A percentile compares a stretch with the other conserved stretches of the same genome.
Conservation (phyloP, 495 filamentous ascomycete species). For the Penicillium fimorum region DNA sequence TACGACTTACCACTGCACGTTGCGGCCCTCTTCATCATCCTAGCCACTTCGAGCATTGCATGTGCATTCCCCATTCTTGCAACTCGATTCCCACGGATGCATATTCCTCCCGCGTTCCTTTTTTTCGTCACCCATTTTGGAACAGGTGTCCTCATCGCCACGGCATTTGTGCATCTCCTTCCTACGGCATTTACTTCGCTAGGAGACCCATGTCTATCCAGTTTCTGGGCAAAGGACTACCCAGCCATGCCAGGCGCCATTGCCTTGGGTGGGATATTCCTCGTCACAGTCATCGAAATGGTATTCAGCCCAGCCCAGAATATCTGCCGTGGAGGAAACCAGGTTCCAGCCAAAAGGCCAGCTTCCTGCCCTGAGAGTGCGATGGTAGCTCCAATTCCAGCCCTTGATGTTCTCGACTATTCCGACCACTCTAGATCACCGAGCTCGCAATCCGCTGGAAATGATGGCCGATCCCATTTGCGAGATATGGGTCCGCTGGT, state of each 20-base stretch:
- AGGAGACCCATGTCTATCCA: slow-evolving; percentile 67
- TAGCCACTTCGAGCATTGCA: slow-evolving; percentile 57
- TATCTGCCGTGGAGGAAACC: slow-evolving; percentile 25
- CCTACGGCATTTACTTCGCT: slow-evolving; percentile 73
- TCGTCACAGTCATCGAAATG: slow-evolving; percentile 69
- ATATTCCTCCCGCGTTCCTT: slow-evolving; percentile 44
- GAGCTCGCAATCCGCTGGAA: slow-evolving; percentile 1
- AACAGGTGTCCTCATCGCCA: slow-evolving; percentile 80
- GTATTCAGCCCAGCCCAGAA: slow-evolving; percentile 50
- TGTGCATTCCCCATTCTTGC: slow-evolving; percentile 44
- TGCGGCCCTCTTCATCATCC: slow-evolving; percentile 65
- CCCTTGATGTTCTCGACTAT: not conserved
- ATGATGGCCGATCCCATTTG: slow-evolving; percentile 24
- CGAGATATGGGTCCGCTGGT: slow-evolving; percentile 32
- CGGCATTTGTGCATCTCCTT: slow-evolving; percentile 76
- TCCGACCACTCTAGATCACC: not conserved
- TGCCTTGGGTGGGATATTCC: slow-evolving; percentile 63
- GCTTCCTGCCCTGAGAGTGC: not conserved
- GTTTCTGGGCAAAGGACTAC: slow-evolving; percentile 65
- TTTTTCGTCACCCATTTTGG: slow-evolving; percentile 76
- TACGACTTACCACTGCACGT: slow-evolving; percentile 65
- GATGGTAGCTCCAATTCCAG: not conserved
- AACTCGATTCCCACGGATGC: slow-evolving; percentile 34
- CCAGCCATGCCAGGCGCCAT: slow-evolving; percentile 68
- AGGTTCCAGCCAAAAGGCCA: not conserved